Conservation (phyloP, 768 basidiomycete species). For the Calocybe indica region DNA sequence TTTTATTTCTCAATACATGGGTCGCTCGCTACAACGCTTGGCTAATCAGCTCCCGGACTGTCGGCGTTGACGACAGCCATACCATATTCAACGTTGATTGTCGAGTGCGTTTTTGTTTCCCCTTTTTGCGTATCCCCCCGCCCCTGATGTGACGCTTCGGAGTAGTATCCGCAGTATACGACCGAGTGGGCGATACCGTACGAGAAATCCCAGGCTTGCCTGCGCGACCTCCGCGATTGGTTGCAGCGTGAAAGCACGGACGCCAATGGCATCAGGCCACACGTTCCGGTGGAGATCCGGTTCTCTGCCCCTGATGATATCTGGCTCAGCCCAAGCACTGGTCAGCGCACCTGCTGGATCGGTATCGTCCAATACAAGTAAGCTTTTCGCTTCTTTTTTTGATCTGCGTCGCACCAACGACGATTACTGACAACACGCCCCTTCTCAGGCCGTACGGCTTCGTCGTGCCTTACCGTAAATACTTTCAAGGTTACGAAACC, state of each 20-base stretch:
- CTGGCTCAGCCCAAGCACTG: conserved; percentile 88
- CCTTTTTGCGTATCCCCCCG: conserved; percentile 4
- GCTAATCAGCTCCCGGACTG: conserved; percentile 49
- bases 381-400: conserved; percentile 20
- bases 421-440: background rate
- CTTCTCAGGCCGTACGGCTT: conserved; percentile 75
- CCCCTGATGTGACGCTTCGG: background rate
- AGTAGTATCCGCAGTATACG: conserved; percentile 84
- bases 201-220: conserved; percentile 54
- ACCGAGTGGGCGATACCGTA: conserved; percentile 94
- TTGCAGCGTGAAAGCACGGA: conserved; percentile 59
- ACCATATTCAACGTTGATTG: conserved; percentile 92
- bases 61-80: conserved; percentile 72
- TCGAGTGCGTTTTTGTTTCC: conserved; percentile 48
- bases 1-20: conserved; percentile 55
- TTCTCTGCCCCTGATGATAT: conserved; percentile 87
- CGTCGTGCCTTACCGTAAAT: conserved; percentile 71
- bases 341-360: conserved; percentile 82
- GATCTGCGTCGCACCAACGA: too few relatives aligned
- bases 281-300: conserved; percentile 91
- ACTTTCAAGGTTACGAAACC: conserved; percentile 72
- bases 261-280: conserved; percentile 73
- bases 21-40: conserved; percentile 63
- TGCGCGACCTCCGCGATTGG: conserved; percentile 70
- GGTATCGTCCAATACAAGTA: conserved; percentile 98